These are phyloP conservation scores for Colletotrichum spinosum DNA, from an alignment of 2,329 filamentous ascomycete species.

Conservation along the genomic window DNA sequence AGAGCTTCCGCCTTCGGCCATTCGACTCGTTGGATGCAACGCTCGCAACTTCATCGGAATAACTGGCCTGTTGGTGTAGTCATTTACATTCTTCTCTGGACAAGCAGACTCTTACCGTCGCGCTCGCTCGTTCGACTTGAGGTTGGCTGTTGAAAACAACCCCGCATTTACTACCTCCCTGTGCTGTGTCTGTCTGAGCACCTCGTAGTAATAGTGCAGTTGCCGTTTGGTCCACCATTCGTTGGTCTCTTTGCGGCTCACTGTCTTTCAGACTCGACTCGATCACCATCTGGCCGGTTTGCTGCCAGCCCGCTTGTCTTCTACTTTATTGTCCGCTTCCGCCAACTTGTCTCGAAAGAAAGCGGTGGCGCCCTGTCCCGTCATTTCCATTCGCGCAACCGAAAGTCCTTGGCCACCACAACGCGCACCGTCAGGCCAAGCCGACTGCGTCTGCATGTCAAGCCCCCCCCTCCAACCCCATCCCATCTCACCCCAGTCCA, in stretches of 20 bases:
- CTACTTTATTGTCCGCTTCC: slow-evolving; percentile 12
- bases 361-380: slow-evolving; percentile 25
- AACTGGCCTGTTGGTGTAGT: too few species aligned
- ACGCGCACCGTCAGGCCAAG: background rate
- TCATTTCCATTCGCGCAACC: slow-evolving; percentile 26
- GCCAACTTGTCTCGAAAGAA: slow-evolving; percentile 30
- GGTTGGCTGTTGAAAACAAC: slow-evolving; percentile 13
- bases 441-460: too few species aligned
- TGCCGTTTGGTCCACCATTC: background rate
- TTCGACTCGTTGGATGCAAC: too few species aligned
- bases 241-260: slow-evolving; percentile 12
- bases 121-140: slow-evolving; percentile 1
- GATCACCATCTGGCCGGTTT: background rate
- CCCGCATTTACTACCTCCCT: slow-evolving; percentile 21
- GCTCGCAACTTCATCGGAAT: too few species aligned
- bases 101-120: too few species aligned
- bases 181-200: background rate
- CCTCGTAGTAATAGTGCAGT: background rate
- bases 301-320: slow-evolving; percentile 8
- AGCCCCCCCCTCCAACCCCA: too few species aligned
- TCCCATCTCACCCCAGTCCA: too few species aligned
- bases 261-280: slow-evolving; percentile 2
- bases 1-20: too few species aligned
- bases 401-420: slow-evolving; percentile 23
- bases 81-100: too few species aligned